Evolutionary conservation across 108 stramenopile species (phyloP).

Genomic region (Conticribra guillardii): DNA sequence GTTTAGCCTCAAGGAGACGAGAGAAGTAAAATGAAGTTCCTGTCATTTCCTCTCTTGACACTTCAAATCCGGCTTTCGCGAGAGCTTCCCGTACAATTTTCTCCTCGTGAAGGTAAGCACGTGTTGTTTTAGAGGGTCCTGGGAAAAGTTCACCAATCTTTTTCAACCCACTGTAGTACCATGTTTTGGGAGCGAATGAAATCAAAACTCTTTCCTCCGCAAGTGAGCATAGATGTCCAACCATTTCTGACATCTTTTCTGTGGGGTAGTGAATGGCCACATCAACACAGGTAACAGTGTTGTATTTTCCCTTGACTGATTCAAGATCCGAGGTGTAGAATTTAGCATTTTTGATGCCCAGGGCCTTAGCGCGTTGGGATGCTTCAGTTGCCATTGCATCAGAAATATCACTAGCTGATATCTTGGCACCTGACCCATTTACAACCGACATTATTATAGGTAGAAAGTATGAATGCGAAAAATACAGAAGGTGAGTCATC

Average conservation of each 20-base stretch:
- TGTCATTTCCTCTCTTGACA: conserved; percentile 92
- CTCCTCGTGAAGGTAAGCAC: conserved; percentile 97
- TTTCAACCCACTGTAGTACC: conserved; percentile 92
- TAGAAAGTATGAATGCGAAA: background rate
- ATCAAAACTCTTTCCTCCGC: conserved; percentile 88
- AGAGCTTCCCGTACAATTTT: conserved; percentile 81
- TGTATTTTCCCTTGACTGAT: conserved; percentile 86
- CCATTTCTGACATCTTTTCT: conserved; percentile 94
- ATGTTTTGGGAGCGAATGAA: conserved; percentile 96
- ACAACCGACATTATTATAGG: no score
- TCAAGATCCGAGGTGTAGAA: conserved; percentile 97
- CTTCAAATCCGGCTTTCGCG: conserved; percentile 84
- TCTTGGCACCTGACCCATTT: conserved; percentile 71
- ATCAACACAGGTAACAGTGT: conserved; percentile 97
- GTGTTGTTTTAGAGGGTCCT: conserved; percentile 94
- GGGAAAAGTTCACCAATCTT: conserved; percentile 97
- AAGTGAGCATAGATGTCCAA: conserved; percentile 85
- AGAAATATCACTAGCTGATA: conserved; percentile 93
- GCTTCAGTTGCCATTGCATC: conserved; percentile 94
- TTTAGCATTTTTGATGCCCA: conserved; percentile 77
- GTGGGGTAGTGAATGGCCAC: conserved; percentile 98
- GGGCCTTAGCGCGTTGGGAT: conserved; percentile 77
- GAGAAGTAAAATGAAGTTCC: conserved; percentile 98
- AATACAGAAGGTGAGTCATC: no score
- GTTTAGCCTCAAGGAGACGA: conserved; percentile 90